Conservation (phyloP, 2,329 filamentous ascomycete species). For the Microsporum ferrugineum region DNA sequence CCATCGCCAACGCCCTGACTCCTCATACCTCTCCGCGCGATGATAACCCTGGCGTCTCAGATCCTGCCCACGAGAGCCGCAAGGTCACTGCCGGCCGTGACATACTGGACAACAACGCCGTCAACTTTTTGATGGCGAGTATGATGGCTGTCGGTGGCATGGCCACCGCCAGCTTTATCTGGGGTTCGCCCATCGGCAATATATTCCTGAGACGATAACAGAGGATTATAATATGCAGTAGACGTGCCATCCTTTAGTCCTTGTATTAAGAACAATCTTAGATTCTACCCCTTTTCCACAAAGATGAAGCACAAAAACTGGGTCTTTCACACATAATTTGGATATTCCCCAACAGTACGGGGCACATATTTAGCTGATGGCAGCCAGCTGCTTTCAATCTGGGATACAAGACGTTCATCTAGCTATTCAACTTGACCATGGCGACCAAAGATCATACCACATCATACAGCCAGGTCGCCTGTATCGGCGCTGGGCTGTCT, state of each 20-base stretch:
- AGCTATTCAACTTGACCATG: background rate
- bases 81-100: constrained; percentile 57
- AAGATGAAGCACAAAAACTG: background rate
- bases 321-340: background rate
- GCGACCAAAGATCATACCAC: background rate
- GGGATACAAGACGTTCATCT: background rate
- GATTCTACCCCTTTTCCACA: background rate
- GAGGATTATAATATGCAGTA: background rate
- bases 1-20: constrained; percentile 18
- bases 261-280: background rate
- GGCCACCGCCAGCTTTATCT: constrained; percentile 36
- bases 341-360: background rate
- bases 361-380: too few relatives aligned
- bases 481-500: constrained; percentile 48
- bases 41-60: background rate
- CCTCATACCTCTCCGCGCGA: constrained; percentile 10
- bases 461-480: constrained; percentile 20
- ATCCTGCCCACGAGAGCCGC: constrained; percentile 45
- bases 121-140: constrained; percentile 85
- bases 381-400: too few relatives aligned
- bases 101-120: constrained; percentile 84
- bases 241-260: background rate
- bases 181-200: constrained; percentile 18
- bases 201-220: background rate
- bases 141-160: constrained; percentile 72